These are phyloP conservation scores for Stagonosporopsis vannaccii DNA, from an alignment of 2,329 filamentous ascomycete species.

Conservation along the genomic window DNA sequence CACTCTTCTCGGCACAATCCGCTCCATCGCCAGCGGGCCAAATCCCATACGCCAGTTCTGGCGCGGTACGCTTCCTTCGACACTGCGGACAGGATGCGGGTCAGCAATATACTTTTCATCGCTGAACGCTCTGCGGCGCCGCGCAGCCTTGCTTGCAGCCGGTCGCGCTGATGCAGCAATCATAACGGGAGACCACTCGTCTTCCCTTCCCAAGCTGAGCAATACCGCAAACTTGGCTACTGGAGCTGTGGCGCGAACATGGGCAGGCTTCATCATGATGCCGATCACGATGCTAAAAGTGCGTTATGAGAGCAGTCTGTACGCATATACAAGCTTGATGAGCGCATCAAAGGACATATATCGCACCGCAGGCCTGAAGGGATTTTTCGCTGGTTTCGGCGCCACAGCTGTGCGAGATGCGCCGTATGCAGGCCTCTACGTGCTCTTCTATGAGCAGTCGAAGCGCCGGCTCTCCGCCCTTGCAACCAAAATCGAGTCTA, in stretches of 20 bases:
- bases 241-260: constrained; percentile 82
- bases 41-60: constrained; percentile 78
- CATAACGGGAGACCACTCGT: constrained; percentile 58
- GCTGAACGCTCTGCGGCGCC: constrained; percentile 82
- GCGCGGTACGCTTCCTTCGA: constrained; percentile 90
- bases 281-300: constrained; percentile 97
- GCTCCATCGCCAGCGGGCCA: constrained; percentile 71
- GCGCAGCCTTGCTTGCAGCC: constrained; percentile 54
- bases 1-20: constrained; percentile 72
- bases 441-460: constrained; percentile 88
- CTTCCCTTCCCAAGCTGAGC: constrained; percentile 79
- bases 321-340: constrained; percentile 79
- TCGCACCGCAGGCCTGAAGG: constrained; percentile 74
- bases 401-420: constrained; percentile 92
- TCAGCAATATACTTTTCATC: constrained; percentile 93
- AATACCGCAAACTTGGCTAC: constrained; percentile 86
- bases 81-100: constrained; percentile 91
- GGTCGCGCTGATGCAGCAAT: constrained; percentile 22
- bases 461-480: constrained; percentile 67
- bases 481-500: constrained; percentile 42
- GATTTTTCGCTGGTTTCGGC: constrained; percentile 93
- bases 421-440: constrained; percentile 95
- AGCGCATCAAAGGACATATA: constrained; percentile 79
- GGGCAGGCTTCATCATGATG: constrained; percentile 91
- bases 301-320: constrained; percentile 88